These are phyloP conservation scores for Sparassis latifolia DNA, from an alignment of 1,284 basidiomycete genomes.

Conservation along the genomic window DNA sequence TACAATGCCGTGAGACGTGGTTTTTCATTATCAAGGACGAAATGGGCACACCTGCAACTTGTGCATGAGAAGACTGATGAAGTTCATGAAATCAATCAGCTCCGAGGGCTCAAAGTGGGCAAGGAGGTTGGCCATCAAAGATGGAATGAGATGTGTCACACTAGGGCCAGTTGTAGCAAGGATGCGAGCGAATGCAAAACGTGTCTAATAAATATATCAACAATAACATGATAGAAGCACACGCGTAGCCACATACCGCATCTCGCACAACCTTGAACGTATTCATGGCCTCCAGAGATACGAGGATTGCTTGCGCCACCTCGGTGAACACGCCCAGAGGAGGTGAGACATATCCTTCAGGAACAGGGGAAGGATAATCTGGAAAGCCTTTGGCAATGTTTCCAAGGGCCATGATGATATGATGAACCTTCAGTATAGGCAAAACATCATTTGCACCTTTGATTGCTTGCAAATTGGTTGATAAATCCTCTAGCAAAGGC, in stretches of 20 bases:
- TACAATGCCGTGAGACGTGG: neutral
- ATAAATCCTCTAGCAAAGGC: conserved; percentile 78
- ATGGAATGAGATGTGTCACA: conserved; percentile 76
- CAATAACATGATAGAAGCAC: neutral
- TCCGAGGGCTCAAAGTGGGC: conserved; percentile 90
- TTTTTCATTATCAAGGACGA: neutral
- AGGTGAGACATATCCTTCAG: conserved; percentile 64
- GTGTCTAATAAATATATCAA: conserved; percentile 46
- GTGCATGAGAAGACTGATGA: conserved; percentile 88
- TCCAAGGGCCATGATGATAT: conserved; percentile 92
- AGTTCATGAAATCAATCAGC: conserved; percentile 92
- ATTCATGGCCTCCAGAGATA: conserved; percentile 86
- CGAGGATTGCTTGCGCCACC: conserved; percentile 85
- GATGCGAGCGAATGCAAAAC: conserved; percentile 92
- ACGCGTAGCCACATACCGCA: conserved; percentile 56
- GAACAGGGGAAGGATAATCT: conserved; percentile 67
- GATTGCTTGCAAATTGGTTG: conserved; percentile 57
- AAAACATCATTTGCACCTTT: conserved; percentile 58
- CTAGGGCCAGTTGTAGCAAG: conserved; percentile 84
- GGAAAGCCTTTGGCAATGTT: conserved; percentile 98
- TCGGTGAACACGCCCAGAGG: conserved; percentile 81
- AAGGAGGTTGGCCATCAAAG: conserved; percentile 84
- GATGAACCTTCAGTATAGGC: conserved; percentile 87
- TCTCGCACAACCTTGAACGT: conserved; percentile 86
- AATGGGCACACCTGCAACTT: conserved; percentile 72